These are phyloP conservation scores for Syzygium aqueum DNA, from an alignment of 345 rosid genomes.

Conservation along the genomic window DNA sequence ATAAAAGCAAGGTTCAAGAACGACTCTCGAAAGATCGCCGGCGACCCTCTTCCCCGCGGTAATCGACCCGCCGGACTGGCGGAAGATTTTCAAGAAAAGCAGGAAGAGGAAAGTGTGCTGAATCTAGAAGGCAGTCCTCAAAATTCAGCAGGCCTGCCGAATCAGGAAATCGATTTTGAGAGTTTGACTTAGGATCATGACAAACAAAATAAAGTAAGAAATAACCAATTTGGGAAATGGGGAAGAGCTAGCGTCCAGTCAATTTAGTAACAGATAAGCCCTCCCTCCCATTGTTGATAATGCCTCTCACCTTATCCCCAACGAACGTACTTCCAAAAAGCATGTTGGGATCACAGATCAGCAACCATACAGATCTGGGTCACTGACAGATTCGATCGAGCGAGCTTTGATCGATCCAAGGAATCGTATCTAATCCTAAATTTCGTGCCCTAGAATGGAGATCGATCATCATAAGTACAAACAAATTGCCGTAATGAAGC, in stretches of 20 bases:
- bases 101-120: background rate
- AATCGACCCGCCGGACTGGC: background rate
- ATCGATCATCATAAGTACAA: background rate
- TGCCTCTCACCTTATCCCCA: background rate
- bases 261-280: no score
- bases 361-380: background rate
- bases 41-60: background rate
- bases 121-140: background rate
- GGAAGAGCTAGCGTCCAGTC: background rate
- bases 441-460: background rate
- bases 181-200: background rate
- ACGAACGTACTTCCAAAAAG: background rate
- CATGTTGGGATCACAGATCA: background rate
- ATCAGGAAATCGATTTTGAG: background rate
- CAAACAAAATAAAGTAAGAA: background rate
- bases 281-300: background rate
- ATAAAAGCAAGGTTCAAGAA: no score
- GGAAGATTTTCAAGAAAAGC: background rate
- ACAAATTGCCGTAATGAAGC: background rate
- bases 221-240: background rate
- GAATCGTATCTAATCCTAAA: background rate
- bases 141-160: background rate
- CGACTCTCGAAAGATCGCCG: background rate
- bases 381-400: background rate
- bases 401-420: background rate